A percentile compares a stretch with the other conserved stretches of the same genome.
These are phyloP conservation scores for Talaromyces liani DNA, from an alignment of 495 filamentous ascomycete species.

Conservation along the genomic window DNA sequence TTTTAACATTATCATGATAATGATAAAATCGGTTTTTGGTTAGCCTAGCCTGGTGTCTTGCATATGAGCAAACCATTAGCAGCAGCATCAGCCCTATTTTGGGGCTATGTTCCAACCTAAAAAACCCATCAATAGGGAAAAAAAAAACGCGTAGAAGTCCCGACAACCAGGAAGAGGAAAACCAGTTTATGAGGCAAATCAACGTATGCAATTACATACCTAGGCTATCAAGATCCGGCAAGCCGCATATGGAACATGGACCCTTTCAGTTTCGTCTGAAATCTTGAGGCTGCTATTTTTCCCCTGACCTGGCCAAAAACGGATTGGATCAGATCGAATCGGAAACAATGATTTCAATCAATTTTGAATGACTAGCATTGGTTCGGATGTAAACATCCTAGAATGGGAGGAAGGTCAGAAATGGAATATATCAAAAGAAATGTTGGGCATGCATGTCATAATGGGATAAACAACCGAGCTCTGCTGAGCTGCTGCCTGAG, in stretches of 20 bases:
- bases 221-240: not conserved
- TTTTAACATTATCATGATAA: not conserved
- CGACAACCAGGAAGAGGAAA: not conserved
- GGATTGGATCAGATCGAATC: not conserved
- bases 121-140: not conserved
- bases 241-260: not conserved
- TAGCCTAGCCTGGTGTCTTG: not conserved
- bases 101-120: not conserved
- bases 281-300: not conserved
- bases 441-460: not conserved
- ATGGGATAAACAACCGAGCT: not conserved
- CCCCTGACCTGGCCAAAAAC: not conserved
- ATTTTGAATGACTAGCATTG: not conserved
- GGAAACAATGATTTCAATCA: not conserved
- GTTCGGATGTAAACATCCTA: conserved; percentile 3
- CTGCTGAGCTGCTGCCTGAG: not conserved
- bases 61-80: not conserved
- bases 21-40: not conserved
- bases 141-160: not conserved
- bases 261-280: not conserved
- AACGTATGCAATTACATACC: not conserved
- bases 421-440: not conserved
- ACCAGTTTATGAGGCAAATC: not conserved
- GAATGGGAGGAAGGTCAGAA: not conserved
- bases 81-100: not conserved